Base-by-base conservation (phyloP, 176 grass and related monocot genomes). In the Olyra latifolia region DNA sequence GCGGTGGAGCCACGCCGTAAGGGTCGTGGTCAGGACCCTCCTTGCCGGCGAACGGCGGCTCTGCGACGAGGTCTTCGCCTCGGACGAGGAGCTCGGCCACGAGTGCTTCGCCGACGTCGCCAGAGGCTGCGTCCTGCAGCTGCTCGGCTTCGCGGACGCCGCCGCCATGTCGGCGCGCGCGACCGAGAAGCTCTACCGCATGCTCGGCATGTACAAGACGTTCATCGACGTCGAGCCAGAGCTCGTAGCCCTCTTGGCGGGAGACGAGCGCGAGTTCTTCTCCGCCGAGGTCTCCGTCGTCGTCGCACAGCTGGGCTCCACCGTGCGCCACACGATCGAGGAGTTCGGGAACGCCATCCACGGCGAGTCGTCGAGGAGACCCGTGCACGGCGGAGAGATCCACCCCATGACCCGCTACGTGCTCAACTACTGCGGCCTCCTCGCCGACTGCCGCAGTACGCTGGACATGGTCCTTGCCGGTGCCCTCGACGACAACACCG, bases 381-480 rank as follows among this genome's bases (percentile, higher is more conserved):
- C 86, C 10, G 72, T 91, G 42, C 83, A 66, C 22, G 85, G 87
- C 29, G 92, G 92, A 0, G 96, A 95, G 54, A 93, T 95, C 80
- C 96, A 99, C 87, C 96, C 92, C 12, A 84, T 99, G 71, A 93
- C 81, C 6, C 90, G 90, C 45, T 99, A 99, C 86, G 90, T 93
- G 9, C 88, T 95, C 86, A 99, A 99, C 82, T 95, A 99, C 79
- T 75, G 89, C 55, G 71, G 86, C 81, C 93, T 95, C 59, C 90
- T 99, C 32, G 77, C 86, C 4, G 90, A 95, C 66, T 91, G 67
- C 84, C 84, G 75, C 42, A 12, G 24, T 40, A 64, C 81, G 8
- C 88, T 99, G 42, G 86, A 95, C 87, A 41, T 41, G 46, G 70
- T 98, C 60, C 90, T 95, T 20, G 78, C 57, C 74, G 65, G 79